Conservation (phyloP, 2,329 filamentous ascomycete species). For the Achaetomium macrosporum region DNA sequence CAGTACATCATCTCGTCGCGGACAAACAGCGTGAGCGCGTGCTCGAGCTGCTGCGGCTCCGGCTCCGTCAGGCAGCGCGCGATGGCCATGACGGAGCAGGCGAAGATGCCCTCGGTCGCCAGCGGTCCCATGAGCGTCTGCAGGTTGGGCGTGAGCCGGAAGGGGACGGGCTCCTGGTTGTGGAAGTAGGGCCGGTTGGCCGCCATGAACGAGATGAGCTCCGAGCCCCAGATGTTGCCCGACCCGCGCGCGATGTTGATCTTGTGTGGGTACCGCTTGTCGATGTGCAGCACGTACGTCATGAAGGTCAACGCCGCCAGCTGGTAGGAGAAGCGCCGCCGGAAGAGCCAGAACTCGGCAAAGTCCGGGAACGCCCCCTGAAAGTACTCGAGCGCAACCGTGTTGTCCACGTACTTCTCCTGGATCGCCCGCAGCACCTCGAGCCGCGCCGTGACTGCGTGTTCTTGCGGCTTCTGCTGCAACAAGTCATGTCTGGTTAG, state of each 20-base stretch:
- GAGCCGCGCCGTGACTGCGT: conserved; percentile 65
- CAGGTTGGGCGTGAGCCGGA: conserved; percentile 93
- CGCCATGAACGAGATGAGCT: conserved; percentile 87
- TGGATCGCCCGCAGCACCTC: conserved; percentile 96
- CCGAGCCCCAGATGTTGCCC: conserved; percentile 93
- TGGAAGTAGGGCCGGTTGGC: conserved; percentile 81
- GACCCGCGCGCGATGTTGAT: conserved; percentile 81
- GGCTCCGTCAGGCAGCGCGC: conserved; percentile 89
- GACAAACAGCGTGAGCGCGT: conserved; percentile 90
- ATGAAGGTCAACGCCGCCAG: conserved; percentile 93
- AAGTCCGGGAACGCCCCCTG: conserved; percentile 81
- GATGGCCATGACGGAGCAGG: conserved; percentile 93
- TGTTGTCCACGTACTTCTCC: conserved; percentile 83
- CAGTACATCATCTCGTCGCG: conserved; percentile 97
- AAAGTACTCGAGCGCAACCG: conserved; percentile 82
- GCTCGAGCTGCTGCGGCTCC: conserved; percentile 74
- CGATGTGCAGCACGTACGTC: conserved; percentile 98
- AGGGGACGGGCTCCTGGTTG: conserved; percentile 92
- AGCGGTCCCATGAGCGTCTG: conserved; percentile 95
- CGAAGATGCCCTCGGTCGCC: conserved; percentile 92
- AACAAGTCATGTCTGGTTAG: conserved; percentile 18
- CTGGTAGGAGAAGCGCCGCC: conserved; percentile 93
- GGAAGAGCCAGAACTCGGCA: conserved; percentile 97
- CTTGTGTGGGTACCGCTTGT: conserved; percentile 92
- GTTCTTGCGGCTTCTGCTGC: conserved; percentile 59